Conservation (phyloP, 140 eudicot genomes). For the Oenanthe javanica region DNA sequence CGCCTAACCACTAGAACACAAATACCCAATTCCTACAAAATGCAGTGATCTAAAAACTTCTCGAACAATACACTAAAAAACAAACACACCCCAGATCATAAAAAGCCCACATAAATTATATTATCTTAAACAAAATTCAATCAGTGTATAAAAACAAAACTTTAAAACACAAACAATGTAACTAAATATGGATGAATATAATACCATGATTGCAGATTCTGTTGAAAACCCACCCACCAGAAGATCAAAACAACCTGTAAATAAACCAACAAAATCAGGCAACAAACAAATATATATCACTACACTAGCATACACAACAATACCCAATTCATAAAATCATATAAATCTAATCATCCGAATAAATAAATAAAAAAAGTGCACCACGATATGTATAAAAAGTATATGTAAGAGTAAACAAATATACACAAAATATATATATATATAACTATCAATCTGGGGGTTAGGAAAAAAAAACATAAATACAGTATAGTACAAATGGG, state of each 20-base stretch:
- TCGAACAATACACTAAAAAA: background rate
- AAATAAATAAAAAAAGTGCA: background rate
- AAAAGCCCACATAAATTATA: background rate
- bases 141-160: background rate
- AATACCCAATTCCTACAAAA: background rate
- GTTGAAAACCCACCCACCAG: background rate
- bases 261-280: background rate
- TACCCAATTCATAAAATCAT: background rate
- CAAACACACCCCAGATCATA: background rate
- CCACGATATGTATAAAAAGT: background rate
- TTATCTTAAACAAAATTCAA: background rate
- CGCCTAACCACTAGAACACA: background rate
- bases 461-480: no score
- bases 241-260: background rate
- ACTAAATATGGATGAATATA: background rate
- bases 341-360: background rate
- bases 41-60: background rate
- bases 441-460: no score
- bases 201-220: slow-evolving; percentile 1
- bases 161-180: background rate
- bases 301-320: background rate
- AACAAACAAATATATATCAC: background rate
- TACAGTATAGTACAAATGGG: background rate
- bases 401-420: background rate
- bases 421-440: background rate